Percentiles rank a stretch among this genome's conserved stretches.
phyloP scores from a whole-genome alignment of 2,329 filamentous ascomycete genomes.

The Aureobasidium sp. region DNA sequence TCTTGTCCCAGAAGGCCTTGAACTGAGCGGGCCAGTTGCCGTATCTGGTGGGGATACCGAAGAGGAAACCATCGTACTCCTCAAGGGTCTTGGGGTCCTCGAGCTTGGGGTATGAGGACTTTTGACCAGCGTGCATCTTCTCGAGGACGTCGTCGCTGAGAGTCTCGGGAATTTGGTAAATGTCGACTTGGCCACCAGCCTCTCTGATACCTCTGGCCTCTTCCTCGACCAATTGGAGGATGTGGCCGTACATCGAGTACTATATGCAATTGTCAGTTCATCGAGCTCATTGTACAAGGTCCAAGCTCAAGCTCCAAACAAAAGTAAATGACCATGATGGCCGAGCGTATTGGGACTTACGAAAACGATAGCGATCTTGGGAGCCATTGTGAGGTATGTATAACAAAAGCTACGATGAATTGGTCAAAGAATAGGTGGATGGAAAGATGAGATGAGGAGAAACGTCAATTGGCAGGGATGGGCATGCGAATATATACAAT shows the following conservation, averaged over 20 bases:
- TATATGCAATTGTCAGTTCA: slow-evolving; percentile 30
- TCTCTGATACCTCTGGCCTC: slow-evolving; percentile 86
- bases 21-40: slow-evolving; percentile 93
- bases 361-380: slow-evolving; percentile 65
- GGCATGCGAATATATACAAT: slow-evolving; percentile 6
- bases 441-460: neutral
- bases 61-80: slow-evolving; percentile 78
- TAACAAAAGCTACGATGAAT: neutral
- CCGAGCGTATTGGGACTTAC: slow-evolving; percentile 45
- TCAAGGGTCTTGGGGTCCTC: slow-evolving; percentile 12
- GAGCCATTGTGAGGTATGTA: slow-evolving; percentile 19
- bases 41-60: slow-evolving; percentile 92
- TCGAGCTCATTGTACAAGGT: neutral
- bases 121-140: slow-evolving; percentile 87
- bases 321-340: slow-evolving; percentile 1
- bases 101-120: slow-evolving; percentile 31
- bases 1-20: slow-evolving; percentile 90
- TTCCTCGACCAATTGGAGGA: slow-evolving; percentile 74
- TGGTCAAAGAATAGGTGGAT: neutral
- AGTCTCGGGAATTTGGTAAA: slow-evolving; percentile 88
- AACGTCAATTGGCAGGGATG: slow-evolving; percentile 5
- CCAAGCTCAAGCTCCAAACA: slow-evolving; percentile 10
- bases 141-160: slow-evolving; percentile 71
- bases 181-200: slow-evolving; percentile 71
- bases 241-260: slow-evolving; percentile 95